phyloP scores from a whole-genome alignment of 352 stramenopile species.

The Phytophthora uliginosa region DNA sequence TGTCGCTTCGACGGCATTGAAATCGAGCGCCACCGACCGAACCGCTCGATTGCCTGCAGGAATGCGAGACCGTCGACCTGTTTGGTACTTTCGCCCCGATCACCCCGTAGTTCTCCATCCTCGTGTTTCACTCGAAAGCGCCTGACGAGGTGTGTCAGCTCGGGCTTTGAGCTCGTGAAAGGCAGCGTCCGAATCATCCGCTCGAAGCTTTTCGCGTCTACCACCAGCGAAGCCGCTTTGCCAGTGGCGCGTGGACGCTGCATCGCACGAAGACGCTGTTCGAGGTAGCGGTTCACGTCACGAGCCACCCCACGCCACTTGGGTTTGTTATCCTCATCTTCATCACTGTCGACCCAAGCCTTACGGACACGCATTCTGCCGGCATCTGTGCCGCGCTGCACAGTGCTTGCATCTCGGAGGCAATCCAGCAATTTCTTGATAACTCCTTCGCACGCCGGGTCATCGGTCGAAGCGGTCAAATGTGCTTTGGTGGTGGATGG shows the following conservation, averaged over 20 bases:
- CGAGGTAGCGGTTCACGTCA: conserved; percentile 58
- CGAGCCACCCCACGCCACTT: conserved; percentile 62
- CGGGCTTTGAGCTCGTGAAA: conserved; percentile 49
- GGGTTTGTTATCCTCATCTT: conserved; percentile 32
- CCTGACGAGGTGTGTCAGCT: conserved; percentile 37
- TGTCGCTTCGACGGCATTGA: conserved; percentile 22
- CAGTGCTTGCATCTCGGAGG: conserved; percentile 38
- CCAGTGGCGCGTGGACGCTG: conserved; percentile 1
- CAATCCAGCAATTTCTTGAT: conserved; percentile 65
- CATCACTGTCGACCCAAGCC: conserved; percentile 34
- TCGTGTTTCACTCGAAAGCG: conserved; percentile 24
- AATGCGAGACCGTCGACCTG: conserved; percentile 48
- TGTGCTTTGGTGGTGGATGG: conserved; percentile 5
- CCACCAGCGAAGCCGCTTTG: conserved; percentile 12
- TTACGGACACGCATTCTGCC: conserved; percentile 11
- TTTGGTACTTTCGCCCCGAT: neutral
- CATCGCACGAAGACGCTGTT: conserved; percentile 40
- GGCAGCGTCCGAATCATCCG: conserved; percentile 51
- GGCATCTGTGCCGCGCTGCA: conserved; percentile 7
- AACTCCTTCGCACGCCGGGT: conserved; percentile 52
- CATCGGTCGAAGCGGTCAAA: conserved; percentile 19
- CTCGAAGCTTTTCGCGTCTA: conserved; percentile 48
- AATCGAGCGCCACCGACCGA: conserved; percentile 43
- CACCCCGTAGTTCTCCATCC: neutral
- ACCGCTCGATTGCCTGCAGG: conserved; percentile 46